Conservation (phyloP, 1,284 basidiomycete species). For the Stygiomarasmius scandens region DNA sequence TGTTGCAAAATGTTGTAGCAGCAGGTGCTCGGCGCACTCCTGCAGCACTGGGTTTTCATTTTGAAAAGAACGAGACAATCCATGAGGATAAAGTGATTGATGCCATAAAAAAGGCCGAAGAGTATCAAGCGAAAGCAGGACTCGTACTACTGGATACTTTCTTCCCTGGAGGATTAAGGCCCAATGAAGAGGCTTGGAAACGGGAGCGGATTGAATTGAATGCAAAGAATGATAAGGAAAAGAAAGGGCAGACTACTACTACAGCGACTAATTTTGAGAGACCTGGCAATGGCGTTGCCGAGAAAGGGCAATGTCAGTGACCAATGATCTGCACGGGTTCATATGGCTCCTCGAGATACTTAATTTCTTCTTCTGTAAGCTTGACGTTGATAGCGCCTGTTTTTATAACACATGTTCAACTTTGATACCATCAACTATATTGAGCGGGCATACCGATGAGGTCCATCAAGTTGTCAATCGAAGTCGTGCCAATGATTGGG, state of each 20-base stretch:
- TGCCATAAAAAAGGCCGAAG: background rate
- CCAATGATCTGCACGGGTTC: background rate
- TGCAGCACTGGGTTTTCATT: constrained; percentile 3
- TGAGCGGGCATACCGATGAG: background rate
- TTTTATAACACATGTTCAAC: too few relatives aligned
- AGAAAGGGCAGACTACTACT: too few relatives aligned
- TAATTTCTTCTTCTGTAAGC: constrained; percentile 3
- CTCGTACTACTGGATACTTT: too few relatives aligned
- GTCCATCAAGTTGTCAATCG: constrained; percentile 6
- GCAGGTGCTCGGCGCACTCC: constrained; percentile 2
- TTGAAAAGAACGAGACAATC: background rate
- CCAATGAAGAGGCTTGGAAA: too few relatives aligned
- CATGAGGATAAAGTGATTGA: background rate
- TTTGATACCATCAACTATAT: too few relatives aligned
- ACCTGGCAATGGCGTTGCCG: too few relatives aligned
- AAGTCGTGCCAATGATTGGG: constrained; percentile 2
- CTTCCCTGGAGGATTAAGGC: too few relatives aligned
- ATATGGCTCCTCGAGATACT: constrained; percentile 8
- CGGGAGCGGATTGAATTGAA: too few relatives aligned
- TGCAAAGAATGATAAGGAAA: too few relatives aligned
- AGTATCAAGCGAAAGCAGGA: too few relatives aligned
- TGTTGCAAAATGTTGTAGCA: constrained; percentile 8
- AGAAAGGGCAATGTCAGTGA: background rate
- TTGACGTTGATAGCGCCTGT: constrained; percentile 15
- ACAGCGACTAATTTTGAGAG: too few relatives aligned